Base-by-base conservation (phyloP, 2,329 filamentous ascomycete species). In the Intubia oerlemansii region DNA sequence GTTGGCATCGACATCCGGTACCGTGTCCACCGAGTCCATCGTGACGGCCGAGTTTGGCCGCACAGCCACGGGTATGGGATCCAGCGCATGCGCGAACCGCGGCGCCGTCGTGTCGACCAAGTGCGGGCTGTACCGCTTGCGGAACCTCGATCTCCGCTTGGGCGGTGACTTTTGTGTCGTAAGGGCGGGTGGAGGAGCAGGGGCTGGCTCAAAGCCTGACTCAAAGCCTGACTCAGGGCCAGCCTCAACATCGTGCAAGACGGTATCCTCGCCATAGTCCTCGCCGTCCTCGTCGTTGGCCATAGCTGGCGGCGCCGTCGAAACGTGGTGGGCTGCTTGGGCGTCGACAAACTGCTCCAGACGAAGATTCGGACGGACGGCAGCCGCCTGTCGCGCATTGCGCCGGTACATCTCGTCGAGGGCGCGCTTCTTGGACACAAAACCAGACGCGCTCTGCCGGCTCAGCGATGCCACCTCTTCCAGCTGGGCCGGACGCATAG, bases 371-470 rank as follows among this genome's bases (percentile, higher is more conserved):
- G 36, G 49, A 43, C 22, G 32, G 32, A 21, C 7, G 38, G 36
- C 13, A 32, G 34, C 15, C 35, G 36, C 12, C 42, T 27, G 30
- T 36, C 26, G 46, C 50, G 10, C n/a, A n/a, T n/a, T 44, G 30
- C 44, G 53, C 28, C 53, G 54, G 41, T 62, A 72, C 15, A 70
- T 39, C 15, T 50, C 52, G 42, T 74, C 68, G 6, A 73, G 47
- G 8, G 52, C 46, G 36, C 49, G 59, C 41, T 72, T 73, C 15
- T 51, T 55, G 4, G 50, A 47, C 28, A 54, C 48, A 34, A 73
- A 69, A 2, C 8, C 46, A 48, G 25, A 48, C 42, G 7, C 39
- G 43, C 5, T 25, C 16, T 5, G 24, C 26, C 9, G 43, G 41
- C 23, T 44, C 46, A 3, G 41, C 33, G 17, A 10, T 8, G 54